Conservation (phyloP, 208 protist species). For the Novymonas esmeraldas region DNA sequence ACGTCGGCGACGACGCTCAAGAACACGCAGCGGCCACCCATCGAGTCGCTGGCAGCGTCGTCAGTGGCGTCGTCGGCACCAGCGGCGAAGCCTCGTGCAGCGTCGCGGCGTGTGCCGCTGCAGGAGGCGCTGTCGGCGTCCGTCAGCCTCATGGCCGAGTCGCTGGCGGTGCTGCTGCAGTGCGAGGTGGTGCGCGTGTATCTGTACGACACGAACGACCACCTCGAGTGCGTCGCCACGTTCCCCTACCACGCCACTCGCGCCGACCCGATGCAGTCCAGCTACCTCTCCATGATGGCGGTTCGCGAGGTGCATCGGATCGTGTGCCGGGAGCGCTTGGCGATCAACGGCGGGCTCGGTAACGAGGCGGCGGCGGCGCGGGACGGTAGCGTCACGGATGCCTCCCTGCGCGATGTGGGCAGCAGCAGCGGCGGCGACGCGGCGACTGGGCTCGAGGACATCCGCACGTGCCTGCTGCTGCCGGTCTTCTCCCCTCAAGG, state of each 20-base stretch:
- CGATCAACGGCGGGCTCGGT: constrained; percentile 67
- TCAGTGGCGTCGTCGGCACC: neutral
- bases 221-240: constrained; percentile 66
- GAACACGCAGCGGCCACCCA: neutral
- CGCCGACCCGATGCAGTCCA: constrained; percentile 76
- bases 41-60: too few relatives aligned
- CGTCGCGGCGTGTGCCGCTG: neutral
- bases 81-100: neutral
- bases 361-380: constrained; percentile 25
- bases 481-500: constrained; percentile 63
- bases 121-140: constrained; percentile 42
- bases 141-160: constrained; percentile 76
- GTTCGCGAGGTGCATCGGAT: constrained; percentile 79
- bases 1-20: neutral
- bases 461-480: constrained; percentile 86
- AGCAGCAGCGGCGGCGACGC: neutral
- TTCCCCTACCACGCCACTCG: constrained; percentile 53
- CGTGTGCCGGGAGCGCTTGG: constrained; percentile 76
- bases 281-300: constrained; percentile 74
- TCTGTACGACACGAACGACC: constrained; percentile 76
- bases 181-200: constrained; percentile 91
- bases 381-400: neutral
- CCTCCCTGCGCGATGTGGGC: neutral
- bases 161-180: constrained; percentile 66
- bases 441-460: constrained; percentile 62